Evolutionary conservation across 2,329 filamentous ascomycete species (phyloP), one percentile per base, ranked within the genome.

Genomic region (Ceratocystis destructans): DNA sequence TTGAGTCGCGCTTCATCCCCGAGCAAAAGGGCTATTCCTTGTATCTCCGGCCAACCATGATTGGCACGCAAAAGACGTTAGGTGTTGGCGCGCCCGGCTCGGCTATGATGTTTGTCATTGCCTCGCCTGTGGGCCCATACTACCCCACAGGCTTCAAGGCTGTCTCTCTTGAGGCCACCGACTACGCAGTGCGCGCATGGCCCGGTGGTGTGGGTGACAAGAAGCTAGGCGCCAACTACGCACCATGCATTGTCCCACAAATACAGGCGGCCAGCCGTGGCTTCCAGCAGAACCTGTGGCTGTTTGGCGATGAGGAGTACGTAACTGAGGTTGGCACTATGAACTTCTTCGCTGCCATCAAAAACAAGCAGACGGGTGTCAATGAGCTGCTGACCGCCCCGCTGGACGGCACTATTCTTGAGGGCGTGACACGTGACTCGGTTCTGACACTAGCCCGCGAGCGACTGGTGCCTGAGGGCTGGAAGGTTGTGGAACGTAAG

Each of bases 71-170:
- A 76, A 86, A 86, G 75, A 97, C 93, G 10, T 85, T 99, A 41
- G 94, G 94, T 69, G 90, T 99, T 69, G 88, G 89, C 45, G 86
- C 91, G n/a, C 94, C 94, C 2, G 90, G 90, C 50, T 95, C 89
- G 12, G 94, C 94, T 8, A 82, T 99, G 69, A 84, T 99, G 70
- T 99, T 89, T 76, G 87, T 96, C 70, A 99, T 99, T 77, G 93
- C 94, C 55, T 96, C 89, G 28, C 94, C 94, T 68, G 94, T 99
- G 15, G 94, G 94, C 0, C 94, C 94, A 1, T 99, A 99, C 81
- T 99, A 96, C 78, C 93, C 92, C 1, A 96, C 93, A 1, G 94
- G 94, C 69, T 97, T 99, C 86, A 97, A 97, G 80, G 94, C 94
- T 68, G 84, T 99, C 63, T 92, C 89, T 1, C 83, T 99, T 65